Evolutionary conservation across 306 rosid species (phyloP), one percentile per base, ranked within the genome.

Genomic region (Casuarina glauca): DNA sequence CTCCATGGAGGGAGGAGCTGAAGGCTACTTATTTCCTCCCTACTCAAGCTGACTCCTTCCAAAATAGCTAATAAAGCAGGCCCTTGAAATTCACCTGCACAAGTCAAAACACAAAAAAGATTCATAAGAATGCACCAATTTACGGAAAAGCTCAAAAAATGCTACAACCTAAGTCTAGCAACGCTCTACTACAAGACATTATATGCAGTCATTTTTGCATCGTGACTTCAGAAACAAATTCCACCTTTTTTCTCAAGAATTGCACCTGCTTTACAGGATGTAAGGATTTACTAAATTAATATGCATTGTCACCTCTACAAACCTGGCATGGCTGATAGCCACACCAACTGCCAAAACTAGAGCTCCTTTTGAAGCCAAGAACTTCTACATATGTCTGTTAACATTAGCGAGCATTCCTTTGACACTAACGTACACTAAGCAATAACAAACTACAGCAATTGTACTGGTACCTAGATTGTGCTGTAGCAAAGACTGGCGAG

Each of bases 1-100:
- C 89, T 87, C 98, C 98, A 92, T 70, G 98, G 98, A 87, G 98
- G 98, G 77, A 84, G 90, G 83, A 92, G 89, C 86, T 94, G 98
- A 80, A 94, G 91, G 84, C 88, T 87, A 76, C 92, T 88, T 69
- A 94, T 75, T 90, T 94, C 98, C 85, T 94, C 98, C 75, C 89
- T 87, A 83, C 93, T 88, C 93, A 94, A 87, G 91, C 83, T 88
- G 44, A 93, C 89, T 43, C 97, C 97, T 89, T 94, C 98, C 41
- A 94, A 84, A 70, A 94, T 72, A 72, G 88, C 98, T 76, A 94
- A 86, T 46, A 94, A 89, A 35, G 97, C 93, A 79, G 98, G 98
- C 79, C 98, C 98, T 90, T 94, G 98, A 87, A 84, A 92, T 48
- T 92, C 98, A 62, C 98, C 98, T 94, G 79, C 45, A 84, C 76